Conservation (phyloP, 176 grass and related monocot genomes). For the Aegilops sharonensis region DNA sequence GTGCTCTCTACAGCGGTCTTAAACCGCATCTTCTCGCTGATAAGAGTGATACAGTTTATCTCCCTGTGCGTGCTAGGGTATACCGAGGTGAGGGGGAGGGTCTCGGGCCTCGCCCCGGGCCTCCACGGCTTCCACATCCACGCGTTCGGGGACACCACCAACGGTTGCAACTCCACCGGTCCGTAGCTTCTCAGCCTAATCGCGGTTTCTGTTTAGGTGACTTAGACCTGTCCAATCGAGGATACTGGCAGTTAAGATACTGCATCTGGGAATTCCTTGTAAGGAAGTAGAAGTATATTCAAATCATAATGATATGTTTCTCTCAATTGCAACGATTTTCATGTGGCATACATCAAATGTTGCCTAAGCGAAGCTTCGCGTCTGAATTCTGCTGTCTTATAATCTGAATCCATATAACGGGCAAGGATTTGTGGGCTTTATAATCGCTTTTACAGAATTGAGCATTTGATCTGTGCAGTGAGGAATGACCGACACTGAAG, state of each 20-base stretch:
- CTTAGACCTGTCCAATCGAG: background rate
- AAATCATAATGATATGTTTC: background rate
- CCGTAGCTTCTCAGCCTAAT: background rate
- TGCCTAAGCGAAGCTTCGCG: background rate
- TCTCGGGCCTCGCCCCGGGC: slow-evolving; percentile 50
- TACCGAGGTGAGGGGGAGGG: slow-evolving; percentile 57
- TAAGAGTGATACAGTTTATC: background rate
- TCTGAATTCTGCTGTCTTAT: background rate
- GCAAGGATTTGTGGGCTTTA: background rate
- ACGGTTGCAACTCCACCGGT: slow-evolving; percentile 74
- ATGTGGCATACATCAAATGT: background rate
- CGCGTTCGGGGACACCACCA: slow-evolving; percentile 71
- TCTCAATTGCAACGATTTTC: background rate
- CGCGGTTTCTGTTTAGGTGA: background rate
- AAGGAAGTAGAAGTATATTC: background rate
- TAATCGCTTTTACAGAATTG: background rate
- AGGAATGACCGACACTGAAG: background rate
- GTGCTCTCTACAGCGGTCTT: background rate
- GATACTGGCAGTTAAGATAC: background rate
- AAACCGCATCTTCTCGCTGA: background rate
- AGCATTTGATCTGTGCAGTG: background rate
- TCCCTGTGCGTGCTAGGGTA: slow-evolving; percentile 29
- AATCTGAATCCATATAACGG: background rate
- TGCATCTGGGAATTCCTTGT: background rate
- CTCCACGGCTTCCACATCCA: slow-evolving; percentile 70